These are phyloP conservation scores for Strobilomyces dryophilus DNA, from an alignment of 768 basidiomycete species.

Conservation along the genomic window DNA sequence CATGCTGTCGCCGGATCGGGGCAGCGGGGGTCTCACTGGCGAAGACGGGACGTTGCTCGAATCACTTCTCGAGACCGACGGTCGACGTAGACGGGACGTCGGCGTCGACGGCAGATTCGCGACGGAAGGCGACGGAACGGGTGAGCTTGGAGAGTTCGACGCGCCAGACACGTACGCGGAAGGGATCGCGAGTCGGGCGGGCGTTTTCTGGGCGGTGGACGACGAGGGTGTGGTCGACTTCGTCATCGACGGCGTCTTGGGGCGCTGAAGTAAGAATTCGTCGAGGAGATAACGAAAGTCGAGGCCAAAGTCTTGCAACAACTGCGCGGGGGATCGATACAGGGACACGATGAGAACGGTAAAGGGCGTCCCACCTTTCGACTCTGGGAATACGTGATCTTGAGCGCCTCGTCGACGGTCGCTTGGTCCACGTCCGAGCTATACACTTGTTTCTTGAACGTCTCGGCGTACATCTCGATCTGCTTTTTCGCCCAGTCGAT, in stretches of 20 bases:
- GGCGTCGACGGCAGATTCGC: constrained; percentile 22
- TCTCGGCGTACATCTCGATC: constrained; percentile 76
- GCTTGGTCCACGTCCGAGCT: constrained; percentile 69
- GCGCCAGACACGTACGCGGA: constrained; percentile 15
- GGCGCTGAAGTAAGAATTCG: constrained; percentile 52
- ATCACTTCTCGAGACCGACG: constrained; percentile 19
- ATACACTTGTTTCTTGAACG: constrained; percentile 90
- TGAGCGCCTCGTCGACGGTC: constrained; percentile 73
- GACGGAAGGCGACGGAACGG: constrained; percentile 13
- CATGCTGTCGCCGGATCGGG: constrained; percentile 19
- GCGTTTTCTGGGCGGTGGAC: constrained; percentile 21
- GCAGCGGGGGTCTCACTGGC: constrained; percentile 23
- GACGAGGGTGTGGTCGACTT: constrained; percentile 19
- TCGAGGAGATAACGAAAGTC: constrained; percentile 94
- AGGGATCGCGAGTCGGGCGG: constrained; percentile 25
- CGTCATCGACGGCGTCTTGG: constrained; percentile 36
- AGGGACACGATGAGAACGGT: not conserved
- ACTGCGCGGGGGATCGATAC: constrained; percentile 37
- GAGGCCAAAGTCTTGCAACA: constrained; percentile 89
- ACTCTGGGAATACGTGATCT: constrained; percentile 76
- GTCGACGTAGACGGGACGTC: constrained; percentile 26
- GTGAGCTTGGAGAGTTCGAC: constrained; percentile 12
- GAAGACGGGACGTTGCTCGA: constrained; percentile 27
- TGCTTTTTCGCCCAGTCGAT: constrained; percentile 92
- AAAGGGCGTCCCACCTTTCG: constrained; percentile 57